Conservation (phyloP, 2,329 filamentous ascomycete species). For the Epichloe gansuensis region DNA sequence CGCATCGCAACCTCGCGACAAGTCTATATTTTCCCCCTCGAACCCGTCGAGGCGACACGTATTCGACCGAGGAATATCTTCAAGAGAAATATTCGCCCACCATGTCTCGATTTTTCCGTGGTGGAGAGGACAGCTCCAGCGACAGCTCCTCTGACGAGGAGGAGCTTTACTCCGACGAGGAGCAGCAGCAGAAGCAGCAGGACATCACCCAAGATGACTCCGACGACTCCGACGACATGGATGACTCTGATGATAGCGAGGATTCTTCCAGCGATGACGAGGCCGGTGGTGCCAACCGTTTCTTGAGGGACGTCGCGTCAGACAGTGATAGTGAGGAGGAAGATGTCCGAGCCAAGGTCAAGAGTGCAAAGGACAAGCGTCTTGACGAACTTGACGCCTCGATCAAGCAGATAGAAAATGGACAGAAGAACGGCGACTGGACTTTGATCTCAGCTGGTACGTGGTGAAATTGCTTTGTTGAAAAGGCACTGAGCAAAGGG, state of each 20-base stretch:
- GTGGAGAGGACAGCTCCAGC: constrained; percentile 82
- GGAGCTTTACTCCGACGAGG: constrained; percentile 61
- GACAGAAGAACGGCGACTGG: constrained; percentile 96
- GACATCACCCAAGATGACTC: constrained; percentile 21
- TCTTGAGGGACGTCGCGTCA: constrained; percentile 62
- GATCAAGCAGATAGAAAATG: constrained; percentile 88
- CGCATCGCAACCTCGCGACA: constrained; percentile 18
- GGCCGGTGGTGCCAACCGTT: constrained; percentile 62
- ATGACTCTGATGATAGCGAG: constrained; percentile 40
- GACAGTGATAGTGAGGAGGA: constrained; percentile 82
- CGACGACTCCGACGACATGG: constrained; percentile 28
- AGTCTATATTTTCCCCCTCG: constrained; percentile 7
- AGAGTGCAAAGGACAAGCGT: constrained; percentile 97
- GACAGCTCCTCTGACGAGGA: constrained; percentile 95
- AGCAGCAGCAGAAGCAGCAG: constrained; percentile 22
- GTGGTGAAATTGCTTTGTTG: constrained; percentile 16
- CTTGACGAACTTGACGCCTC: constrained; percentile 85
- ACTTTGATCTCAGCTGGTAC: constrained; percentile 77
- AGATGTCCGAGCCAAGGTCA: constrained; percentile 74
- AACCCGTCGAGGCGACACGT: constrained; percentile 6
- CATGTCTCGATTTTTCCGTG: constrained; percentile 96
- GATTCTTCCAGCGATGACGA: constrained; percentile 51
- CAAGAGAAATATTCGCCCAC: constrained; percentile 26
- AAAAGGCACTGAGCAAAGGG: not conserved
- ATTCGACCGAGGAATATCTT: constrained; percentile 5